phyloP scores from a whole-genome alignment of 2,329 filamentous ascomycete genomes.

The Calonectria pseudoreteaudii region DNA sequence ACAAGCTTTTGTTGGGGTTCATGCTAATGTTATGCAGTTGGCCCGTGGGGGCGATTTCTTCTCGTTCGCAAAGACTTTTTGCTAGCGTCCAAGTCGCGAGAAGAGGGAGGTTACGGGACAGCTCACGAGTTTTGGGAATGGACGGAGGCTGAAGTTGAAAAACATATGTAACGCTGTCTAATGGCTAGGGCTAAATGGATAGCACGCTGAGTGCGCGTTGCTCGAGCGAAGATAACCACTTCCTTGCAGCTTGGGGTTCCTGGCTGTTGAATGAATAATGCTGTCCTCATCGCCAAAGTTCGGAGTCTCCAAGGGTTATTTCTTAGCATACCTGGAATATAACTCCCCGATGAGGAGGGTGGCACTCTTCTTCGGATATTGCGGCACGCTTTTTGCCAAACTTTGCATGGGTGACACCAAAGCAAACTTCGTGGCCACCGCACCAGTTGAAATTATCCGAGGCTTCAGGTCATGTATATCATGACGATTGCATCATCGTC shows the following conservation, averaged over 20 bases:
- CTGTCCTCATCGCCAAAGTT: too few species aligned
- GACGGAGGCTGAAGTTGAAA: constrained; percentile 6
- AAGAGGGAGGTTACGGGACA: constrained; percentile 12
- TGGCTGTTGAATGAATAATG: not conserved
- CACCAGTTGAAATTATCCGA: not conserved
- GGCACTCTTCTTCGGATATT: not conserved
- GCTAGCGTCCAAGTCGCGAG: constrained; percentile 4
- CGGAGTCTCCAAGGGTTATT: too few species aligned
- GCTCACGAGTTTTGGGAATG: constrained; percentile 14
- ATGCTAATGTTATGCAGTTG: not conserved
- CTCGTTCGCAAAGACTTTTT: not conserved
- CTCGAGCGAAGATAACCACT: not conserved
- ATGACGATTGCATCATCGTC: not conserved
- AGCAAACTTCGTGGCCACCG: not conserved
- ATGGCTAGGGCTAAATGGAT: not conserved
- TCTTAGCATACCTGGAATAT: too few species aligned
- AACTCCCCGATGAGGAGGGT: not conserved
- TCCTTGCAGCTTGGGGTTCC: too few species aligned
- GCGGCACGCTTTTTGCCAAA: not conserved
- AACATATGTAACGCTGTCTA: not conserved
- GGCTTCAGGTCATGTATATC: not conserved
- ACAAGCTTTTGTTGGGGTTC: not conserved
- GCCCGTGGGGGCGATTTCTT: constrained; percentile 17
- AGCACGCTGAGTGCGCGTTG: not conserved
- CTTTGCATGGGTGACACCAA: not conserved